These are phyloP conservation scores for Rhypophila decipiens DNA, from an alignment of 495 filamentous ascomycete genomes.

Conservation along the genomic window DNA sequence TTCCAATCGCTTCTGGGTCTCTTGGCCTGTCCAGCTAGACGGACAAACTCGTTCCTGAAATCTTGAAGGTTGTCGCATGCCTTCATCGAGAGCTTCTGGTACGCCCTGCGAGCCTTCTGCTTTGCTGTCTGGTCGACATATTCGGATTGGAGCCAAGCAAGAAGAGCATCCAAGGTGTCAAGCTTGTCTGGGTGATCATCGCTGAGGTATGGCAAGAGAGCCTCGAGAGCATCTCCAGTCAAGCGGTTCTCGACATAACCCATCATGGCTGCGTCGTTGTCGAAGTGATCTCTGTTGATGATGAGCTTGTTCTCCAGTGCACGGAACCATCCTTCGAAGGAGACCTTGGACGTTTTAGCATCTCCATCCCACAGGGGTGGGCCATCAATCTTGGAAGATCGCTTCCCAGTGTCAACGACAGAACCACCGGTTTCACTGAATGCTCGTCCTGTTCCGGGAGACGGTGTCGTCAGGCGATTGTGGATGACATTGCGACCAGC, in stretches of 20 bases:
- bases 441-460: too few relatives aligned
- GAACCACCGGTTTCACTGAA: too few relatives aligned
- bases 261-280: background rate
- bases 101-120: background rate
- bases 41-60: background rate
- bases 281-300: constrained; percentile 1
- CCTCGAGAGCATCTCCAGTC: background rate
- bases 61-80: background rate
- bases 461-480: too few relatives aligned
- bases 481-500: too few relatives aligned
- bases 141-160: background rate
- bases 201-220: background rate
- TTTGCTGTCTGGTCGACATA: background rate
- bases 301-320: background rate
- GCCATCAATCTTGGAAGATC: too few relatives aligned
- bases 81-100: background rate
- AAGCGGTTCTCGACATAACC: background rate
- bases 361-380: too few relatives aligned
- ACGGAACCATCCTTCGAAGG: too few relatives aligned
- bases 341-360: too few relatives aligned
- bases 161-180: background rate
- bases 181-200: background rate
- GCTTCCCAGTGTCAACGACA: too few relatives aligned
- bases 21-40: background rate
- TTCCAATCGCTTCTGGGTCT: background rate